Conservation (phyloP, 768 basidiomycete genomes). For the Boletus vinaceobasis region DNA sequence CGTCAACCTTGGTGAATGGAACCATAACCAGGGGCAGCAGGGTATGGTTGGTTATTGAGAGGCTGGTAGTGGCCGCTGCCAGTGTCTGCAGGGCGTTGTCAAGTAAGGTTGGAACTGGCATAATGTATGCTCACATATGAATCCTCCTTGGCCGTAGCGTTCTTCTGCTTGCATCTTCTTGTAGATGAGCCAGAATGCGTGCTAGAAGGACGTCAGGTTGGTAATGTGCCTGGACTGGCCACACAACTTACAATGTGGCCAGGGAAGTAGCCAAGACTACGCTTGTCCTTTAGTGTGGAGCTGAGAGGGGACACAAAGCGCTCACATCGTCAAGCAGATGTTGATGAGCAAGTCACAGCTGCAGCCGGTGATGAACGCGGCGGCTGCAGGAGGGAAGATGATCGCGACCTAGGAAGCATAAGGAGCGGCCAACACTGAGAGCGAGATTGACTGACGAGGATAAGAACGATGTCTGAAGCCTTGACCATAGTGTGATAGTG, state of each 20-base stretch:
- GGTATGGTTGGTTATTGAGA: conserved; percentile 18
- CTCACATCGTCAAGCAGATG: conserved; percentile 72
- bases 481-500: conserved; percentile 42
- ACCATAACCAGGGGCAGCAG: conserved; percentile 35
- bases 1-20: conserved; percentile 21
- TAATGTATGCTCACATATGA: conserved; percentile 58
- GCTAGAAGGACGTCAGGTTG: conserved; percentile 34
- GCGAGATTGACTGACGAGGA: conserved; percentile 50
- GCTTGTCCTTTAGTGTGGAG: not conserved
- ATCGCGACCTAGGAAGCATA: conserved; percentile 58
- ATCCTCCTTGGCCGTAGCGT: conserved; percentile 72
- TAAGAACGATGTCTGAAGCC: conserved; percentile 74
- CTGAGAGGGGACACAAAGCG: not conserved
- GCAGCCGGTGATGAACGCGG: conserved; percentile 74
- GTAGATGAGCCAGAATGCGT: conserved; percentile 90
- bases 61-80: conserved; percentile 39
- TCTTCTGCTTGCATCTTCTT: conserved; percentile 88
- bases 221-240: not conserved
- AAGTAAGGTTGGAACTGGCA: not conserved
- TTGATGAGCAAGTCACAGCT: conserved; percentile 86
- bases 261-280: conserved; percentile 74
- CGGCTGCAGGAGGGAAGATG: conserved; percentile 79
- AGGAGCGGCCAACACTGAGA: not conserved
- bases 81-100: conserved; percentile 25
- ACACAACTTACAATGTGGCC: conserved; percentile 47